Conservation (phyloP, 192 early-diverging fungal genomes). For the Chytriomyces confervae region DNA sequence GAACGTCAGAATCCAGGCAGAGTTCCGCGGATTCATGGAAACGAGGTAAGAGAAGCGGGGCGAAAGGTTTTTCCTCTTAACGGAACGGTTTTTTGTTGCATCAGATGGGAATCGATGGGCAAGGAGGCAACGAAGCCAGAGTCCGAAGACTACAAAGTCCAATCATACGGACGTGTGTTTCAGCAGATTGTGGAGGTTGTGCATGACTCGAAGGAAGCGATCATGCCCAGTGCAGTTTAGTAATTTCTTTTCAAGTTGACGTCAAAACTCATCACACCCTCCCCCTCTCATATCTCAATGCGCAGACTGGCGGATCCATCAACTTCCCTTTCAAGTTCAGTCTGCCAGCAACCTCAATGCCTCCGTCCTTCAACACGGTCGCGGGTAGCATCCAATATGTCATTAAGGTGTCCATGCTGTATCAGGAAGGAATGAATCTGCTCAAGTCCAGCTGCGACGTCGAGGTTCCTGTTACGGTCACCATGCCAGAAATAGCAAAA, state of each 20-base stretch:
- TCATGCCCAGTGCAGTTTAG: slow-evolving; percentile 15
- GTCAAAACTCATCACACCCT: neutral
- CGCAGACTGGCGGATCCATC: slow-evolving; percentile 1
- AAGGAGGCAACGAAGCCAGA: slow-evolving; percentile 8
- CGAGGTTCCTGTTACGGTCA: slow-evolving; percentile 28
- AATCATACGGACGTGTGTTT: slow-evolving; percentile 8
- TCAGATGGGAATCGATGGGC: neutral
- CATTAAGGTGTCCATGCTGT: slow-evolving; percentile 32
- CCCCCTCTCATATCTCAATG: neutral
- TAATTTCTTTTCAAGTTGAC: neutral
- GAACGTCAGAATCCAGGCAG: slow-evolving; percentile 20
- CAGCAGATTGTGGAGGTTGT: slow-evolving; percentile 31
- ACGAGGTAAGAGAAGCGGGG: slow-evolving; percentile 5
- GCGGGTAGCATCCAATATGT: slow-evolving; percentile 24
- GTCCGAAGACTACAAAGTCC: slow-evolving; percentile 1
- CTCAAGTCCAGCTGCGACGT: slow-evolving; percentile 28
- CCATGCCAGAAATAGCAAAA: slow-evolving; percentile 28
- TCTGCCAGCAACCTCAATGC: slow-evolving; percentile 18
- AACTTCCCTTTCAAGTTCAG: slow-evolving; percentile 21
- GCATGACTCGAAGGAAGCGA: slow-evolving; percentile 19
- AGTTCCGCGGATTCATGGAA: slow-evolving; percentile 29
- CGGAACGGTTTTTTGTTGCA: neutral
- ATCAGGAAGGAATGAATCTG: slow-evolving; percentile 39
- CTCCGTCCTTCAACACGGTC: slow-evolving; percentile 17
- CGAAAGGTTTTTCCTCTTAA: neutral